Conservation (phyloP, 345 rosid genomes). For the Heritiera littoralis region DNA sequence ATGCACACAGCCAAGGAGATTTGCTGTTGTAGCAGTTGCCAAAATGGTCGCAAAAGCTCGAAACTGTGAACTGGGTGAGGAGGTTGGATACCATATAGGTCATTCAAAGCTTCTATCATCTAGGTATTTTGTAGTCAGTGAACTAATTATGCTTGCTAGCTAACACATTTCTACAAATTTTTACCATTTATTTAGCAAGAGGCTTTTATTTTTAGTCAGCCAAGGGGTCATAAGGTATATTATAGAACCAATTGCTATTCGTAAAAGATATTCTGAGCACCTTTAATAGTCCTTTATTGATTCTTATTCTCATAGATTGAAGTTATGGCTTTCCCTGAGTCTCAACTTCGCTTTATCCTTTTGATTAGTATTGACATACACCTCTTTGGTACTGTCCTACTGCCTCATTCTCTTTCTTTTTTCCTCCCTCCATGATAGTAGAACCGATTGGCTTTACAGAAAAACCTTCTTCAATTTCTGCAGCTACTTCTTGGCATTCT, state of each 20-base stretch:
- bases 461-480: not conserved
- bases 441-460: not conserved
- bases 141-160: slow-evolving; percentile 1
- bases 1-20: slow-evolving; percentile 93
- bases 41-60: slow-evolving; percentile 92
- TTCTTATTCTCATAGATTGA: slow-evolving; percentile 2
- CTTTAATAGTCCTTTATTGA: not conserved
- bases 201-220: not conserved
- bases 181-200: not conserved
- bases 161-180: not conserved
- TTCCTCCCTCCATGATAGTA: not conserved
- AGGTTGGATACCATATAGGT: slow-evolving; percentile 95
- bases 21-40: slow-evolving; percentile 96
- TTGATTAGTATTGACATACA: not conserved
- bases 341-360: not conserved
- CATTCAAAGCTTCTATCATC: slow-evolving; percentile 67
- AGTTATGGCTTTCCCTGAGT: slow-evolving; percentile 1
- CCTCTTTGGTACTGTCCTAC: not conserved
- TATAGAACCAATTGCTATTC: not conserved
- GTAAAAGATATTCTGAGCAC: not conserved
- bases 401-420: not conserved
- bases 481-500: not conserved
- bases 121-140: slow-evolving; percentile 40
- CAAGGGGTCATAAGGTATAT: not conserved
- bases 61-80: slow-evolving; percentile 73